Percentiles rank a stretch among this genome's conserved stretches.
Conservation (phyloP, 129 eudicot genomes). For the Daucus carota region DNA sequence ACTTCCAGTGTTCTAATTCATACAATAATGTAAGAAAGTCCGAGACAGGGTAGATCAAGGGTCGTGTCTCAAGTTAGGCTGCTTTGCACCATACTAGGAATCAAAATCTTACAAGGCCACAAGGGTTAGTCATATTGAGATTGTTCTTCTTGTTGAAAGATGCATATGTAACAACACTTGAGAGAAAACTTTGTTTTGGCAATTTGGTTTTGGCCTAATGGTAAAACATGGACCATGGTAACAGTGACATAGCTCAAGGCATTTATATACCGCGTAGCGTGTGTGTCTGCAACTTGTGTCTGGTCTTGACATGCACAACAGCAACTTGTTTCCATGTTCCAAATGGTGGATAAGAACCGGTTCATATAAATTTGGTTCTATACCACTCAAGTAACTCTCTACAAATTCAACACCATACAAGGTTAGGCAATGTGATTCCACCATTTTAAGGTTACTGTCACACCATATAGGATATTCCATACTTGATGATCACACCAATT, state of each 20-base stretch:
- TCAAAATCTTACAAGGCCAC: neutral
- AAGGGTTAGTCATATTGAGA: too few relatives aligned
- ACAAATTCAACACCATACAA: neutral
- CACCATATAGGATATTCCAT: neutral
- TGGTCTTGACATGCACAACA: constrained; percentile 4
- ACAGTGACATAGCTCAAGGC: neutral
- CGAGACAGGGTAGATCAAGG: neutral
- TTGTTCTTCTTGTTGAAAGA: too few relatives aligned
- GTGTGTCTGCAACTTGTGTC: neutral
- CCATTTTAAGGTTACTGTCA: neutral
- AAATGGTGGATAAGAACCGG: neutral
- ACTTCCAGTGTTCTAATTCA: neutral
- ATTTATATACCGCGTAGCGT: neutral
- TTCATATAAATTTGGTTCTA: neutral
- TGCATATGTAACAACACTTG: too few relatives aligned
- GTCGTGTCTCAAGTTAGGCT: neutral
- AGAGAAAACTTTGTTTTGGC: neutral
- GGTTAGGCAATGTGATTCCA: neutral
- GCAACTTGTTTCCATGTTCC: neutral
- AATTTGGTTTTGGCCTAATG: neutral
- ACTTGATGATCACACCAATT: too few relatives aligned
- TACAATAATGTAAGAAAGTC: neutral
- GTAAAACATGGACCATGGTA: neutral
- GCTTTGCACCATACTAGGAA: neutral
- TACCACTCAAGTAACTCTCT: neutral